Percentiles rank a stretch among this genome's conserved stretches.
Evolutionary conservation across 306 rosid species (phyloP).

Genomic region (Glycine tomentella): DNA sequence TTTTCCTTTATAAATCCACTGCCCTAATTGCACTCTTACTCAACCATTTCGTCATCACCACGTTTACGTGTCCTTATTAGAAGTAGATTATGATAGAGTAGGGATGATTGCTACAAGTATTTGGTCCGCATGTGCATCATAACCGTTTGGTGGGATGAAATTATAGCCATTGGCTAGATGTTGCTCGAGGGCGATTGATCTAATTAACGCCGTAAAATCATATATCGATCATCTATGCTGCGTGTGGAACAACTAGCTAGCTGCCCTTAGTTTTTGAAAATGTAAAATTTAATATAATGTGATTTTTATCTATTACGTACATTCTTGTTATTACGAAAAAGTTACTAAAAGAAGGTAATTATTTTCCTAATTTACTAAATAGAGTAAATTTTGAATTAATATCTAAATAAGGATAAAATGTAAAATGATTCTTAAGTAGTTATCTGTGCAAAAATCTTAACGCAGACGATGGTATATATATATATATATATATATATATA

Average conservation of each 20-base stretch:
- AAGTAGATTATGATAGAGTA: conserved; percentile 17
- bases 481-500: too few species aligned
- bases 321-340: neutral
- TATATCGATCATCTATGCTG: neutral
- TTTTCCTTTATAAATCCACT: conserved; percentile 55
- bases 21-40: conserved; percentile 74
- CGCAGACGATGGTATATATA: too few species aligned
- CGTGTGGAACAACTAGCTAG: conserved; percentile 7
- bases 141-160: conserved; percentile 34
- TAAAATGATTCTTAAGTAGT: too few species aligned
- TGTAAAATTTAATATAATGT: neutral
- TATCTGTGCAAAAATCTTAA: too few species aligned
- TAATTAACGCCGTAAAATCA: neutral
- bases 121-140: neutral
- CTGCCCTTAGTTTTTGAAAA: neutral
- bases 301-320: conserved; percentile 16
- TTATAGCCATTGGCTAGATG: neutral
- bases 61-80: conserved; percentile 66
- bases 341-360: too few species aligned
- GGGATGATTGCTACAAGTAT: neutral
- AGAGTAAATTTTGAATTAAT: too few species aligned
- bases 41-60: conserved; percentile 82
- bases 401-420: too few species aligned
- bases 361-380: too few species aligned
- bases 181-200: neutral